phyloP scores from a whole-genome alignment of 1,284 basidiomycete genomes.

The Trichosporon ovoides region DNA sequence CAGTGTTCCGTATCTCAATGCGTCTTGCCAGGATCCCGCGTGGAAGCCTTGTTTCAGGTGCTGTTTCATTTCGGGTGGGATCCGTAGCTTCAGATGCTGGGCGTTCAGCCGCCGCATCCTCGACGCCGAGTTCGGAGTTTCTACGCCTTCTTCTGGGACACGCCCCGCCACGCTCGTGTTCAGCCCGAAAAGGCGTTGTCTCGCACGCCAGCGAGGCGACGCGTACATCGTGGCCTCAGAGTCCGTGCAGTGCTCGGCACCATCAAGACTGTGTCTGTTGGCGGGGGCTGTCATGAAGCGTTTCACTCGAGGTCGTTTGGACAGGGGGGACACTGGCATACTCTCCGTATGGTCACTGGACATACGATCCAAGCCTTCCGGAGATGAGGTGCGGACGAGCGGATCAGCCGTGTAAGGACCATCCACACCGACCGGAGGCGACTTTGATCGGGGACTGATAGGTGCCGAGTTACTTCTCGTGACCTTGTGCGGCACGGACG shows the following conservation, averaged over 20 bases:
- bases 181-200: constrained; percentile 13
- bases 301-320: neutral
- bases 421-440: neutral
- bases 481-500: neutral
- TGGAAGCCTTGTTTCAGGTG: constrained; percentile 39
- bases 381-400: neutral
- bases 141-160: constrained; percentile 10
- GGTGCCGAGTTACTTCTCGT: constrained; percentile 15
- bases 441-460: neutral
- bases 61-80: constrained; percentile 31
- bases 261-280: constrained; percentile 7
- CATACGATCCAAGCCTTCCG: neutral
- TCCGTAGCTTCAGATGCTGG: constrained; percentile 28
- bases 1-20: constrained; percentile 28
- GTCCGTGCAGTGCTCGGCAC: constrained; percentile 14
- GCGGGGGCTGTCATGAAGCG: constrained; percentile 9
- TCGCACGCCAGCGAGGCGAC: constrained; percentile 9
- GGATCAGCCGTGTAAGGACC: neutral
- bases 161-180: constrained; percentile 1
- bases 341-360: constrained; percentile 5
- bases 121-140: neutral
- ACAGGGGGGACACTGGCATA: neutral
- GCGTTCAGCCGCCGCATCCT: constrained; percentile 10
- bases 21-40: constrained; percentile 45
- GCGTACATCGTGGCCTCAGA: constrained; percentile 16